These are phyloP conservation scores for Leonotis leonurus DNA, from an alignment of 257 asterid genomes.

Conservation along the genomic window DNA sequence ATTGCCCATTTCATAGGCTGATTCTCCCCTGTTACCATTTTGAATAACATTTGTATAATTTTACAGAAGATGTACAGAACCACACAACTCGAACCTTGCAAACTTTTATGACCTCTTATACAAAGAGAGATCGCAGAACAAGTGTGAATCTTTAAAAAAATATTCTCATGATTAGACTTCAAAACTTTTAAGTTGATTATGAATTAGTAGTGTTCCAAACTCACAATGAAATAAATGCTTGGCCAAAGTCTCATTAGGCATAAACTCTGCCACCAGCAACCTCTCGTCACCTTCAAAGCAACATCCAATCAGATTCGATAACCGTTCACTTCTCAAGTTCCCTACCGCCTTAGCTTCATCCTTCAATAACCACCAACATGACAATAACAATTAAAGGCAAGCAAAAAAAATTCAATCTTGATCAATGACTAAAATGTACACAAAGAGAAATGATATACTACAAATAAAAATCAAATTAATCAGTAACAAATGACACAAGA, in stretches of 20 bases:
- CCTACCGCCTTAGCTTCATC: constrained; percentile 60
- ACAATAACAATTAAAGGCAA: not conserved
- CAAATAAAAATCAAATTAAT: not conserved
- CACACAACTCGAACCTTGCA: not conserved
- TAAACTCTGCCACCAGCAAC: constrained; percentile 55
- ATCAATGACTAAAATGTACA: not conserved
- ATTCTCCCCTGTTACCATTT: constrained; percentile 38
- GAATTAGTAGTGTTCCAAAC: not conserved
- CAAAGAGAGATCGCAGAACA: not conserved
- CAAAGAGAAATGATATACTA: no score
- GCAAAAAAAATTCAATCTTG: constrained; percentile 5
- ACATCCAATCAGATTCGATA: constrained; percentile 50
- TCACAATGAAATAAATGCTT: constrained; percentile 58
- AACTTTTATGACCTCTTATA: not conserved
- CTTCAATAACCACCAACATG: constrained; percentile 22
- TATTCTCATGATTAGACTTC: not conserved
- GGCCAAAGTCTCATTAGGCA: constrained; percentile 58
- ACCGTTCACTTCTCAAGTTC: constrained; percentile 42
- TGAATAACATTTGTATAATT: not conserved
- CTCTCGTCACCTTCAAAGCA: constrained; percentile 56
- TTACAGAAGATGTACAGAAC: not conserved
- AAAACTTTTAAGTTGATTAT: no score
- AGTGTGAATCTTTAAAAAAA: not conserved
- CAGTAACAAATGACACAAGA: not conserved
- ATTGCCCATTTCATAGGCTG: constrained; percentile 69